Conservation (phyloP, 345 rosid genomes). For the Ricinus communis region DNA sequence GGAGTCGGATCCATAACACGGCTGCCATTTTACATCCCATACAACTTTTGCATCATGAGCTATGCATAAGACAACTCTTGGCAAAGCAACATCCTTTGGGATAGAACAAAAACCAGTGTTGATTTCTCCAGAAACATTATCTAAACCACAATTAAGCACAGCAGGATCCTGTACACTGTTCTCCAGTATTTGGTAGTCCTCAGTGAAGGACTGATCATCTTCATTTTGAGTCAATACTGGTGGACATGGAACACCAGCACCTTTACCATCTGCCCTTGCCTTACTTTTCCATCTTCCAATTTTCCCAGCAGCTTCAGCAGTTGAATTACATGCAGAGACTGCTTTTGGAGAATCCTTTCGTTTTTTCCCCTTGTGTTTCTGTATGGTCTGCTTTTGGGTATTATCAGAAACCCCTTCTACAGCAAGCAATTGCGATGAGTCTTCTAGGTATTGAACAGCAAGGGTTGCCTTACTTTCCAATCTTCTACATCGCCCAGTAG, state of each 20-base stretch:
- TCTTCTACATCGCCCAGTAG: conserved; percentile 29
- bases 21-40: conserved; percentile 94
- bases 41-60: conserved; percentile 92
- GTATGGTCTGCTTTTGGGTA: conserved; percentile 29
- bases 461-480: conserved; percentile 24
- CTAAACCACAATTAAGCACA: conserved; percentile 21
- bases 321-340: conserved; percentile 30
- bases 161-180: conserved; percentile 26
- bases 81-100: conserved; percentile 54
- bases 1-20: conserved; percentile 40
- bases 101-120: conserved; percentile 29
- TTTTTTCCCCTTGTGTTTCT: conserved; percentile 24
- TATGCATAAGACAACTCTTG: conserved; percentile 74
- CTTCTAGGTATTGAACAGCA: conserved; percentile 40
- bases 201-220: conserved; percentile 26
- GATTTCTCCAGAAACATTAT: conserved; percentile 22
- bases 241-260: conserved; percentile 18
- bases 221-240: conserved; percentile 25
- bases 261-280: conserved; percentile 13
- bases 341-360: conserved; percentile 20
- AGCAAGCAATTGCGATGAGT: conserved; percentile 32
- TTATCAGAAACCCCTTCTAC: conserved; percentile 33
- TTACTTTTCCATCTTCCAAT: conserved; percentile 35
- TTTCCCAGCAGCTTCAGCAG: conserved; percentile 26
- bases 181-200: conserved; percentile 26